Percentiles rank a stretch among this genome's conserved stretches.
These are phyloP conservation scores for Immersiporthe knoxdaviesiana DNA, from an alignment of 2,329 filamentous ascomycete genomes.

Conservation along the genomic window DNA sequence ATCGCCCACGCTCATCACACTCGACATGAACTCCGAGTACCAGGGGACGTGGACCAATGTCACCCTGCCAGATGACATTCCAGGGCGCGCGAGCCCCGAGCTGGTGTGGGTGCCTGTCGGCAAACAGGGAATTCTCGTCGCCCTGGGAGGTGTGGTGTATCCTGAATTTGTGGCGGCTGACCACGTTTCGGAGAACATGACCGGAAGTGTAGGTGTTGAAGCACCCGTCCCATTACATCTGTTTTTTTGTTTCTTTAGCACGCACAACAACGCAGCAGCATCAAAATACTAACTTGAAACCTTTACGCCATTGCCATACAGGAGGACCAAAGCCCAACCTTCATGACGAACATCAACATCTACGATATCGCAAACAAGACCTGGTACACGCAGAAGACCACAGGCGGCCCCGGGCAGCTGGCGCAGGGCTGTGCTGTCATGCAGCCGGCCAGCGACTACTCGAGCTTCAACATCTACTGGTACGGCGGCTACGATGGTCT, in stretches of 20 bases:
- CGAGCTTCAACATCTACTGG: conserved; percentile 82
- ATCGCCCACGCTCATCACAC: conserved; percentile 61
- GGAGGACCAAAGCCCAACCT: conserved; percentile 67
- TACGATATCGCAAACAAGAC: conserved; percentile 72
- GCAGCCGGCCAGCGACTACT: conserved; percentile 69
- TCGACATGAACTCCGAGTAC: conserved; percentile 60
- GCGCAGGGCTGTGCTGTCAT: conserved; percentile 75
- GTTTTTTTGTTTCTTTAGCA: too few species aligned
- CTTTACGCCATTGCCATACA: conserved; percentile 42
- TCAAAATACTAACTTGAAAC: conserved; percentile 35
- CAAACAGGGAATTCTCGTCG: conserved; percentile 73
- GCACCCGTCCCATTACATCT: neutral
- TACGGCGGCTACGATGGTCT: conserved; percentile 74
- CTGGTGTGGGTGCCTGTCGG: conserved; percentile 80
- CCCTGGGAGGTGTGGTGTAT: conserved; percentile 72
- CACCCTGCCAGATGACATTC: conserved; percentile 53
- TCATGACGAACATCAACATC: conserved; percentile 73
- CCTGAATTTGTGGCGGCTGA: conserved; percentile 50
- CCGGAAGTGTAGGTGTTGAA: conserved; percentile 46
- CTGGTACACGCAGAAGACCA: conserved; percentile 73
- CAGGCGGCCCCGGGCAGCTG: conserved; percentile 57
- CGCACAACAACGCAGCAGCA: neutral
- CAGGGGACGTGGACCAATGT: conserved; percentile 59
- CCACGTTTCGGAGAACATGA: conserved; percentile 38
- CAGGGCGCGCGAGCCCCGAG: conserved; percentile 64